Evolutionary conservation across 2,329 filamentous ascomycete species (phyloP).

Genomic region (Fusarium sp.): DNA sequence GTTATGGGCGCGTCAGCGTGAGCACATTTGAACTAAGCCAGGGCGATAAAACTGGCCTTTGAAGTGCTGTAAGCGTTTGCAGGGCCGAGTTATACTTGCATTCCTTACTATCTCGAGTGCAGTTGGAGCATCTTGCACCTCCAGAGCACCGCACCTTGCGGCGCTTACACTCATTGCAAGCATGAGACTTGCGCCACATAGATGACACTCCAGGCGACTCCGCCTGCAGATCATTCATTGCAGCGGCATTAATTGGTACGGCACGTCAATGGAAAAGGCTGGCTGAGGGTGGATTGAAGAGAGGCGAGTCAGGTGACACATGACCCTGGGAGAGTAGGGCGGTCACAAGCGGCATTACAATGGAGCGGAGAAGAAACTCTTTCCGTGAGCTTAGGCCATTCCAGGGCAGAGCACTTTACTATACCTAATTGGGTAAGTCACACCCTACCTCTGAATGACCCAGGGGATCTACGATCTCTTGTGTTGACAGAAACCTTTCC

Average conservation of each 20-base stretch:
- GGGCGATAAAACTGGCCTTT: background rate
- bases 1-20: background rate
- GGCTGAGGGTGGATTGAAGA: background rate
- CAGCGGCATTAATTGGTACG: background rate
- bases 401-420: too few relatives aligned
- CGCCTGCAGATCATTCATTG: conserved; percentile 15
- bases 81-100: conserved; percentile 11
- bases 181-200: conserved; percentile 11
- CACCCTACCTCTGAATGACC: too few relatives aligned
- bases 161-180: conserved; percentile 27
- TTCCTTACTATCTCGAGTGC: conserved; percentile 4
- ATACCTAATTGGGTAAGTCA: too few relatives aligned
- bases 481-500: too few relatives aligned
- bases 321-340: background rate
- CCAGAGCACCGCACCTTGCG: conserved; percentile 25
- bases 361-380: too few relatives aligned
- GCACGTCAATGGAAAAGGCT: background rate
- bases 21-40: background rate
- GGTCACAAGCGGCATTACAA: background rate
- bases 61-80: background rate
- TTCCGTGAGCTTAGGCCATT: background rate
- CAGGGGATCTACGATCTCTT: too few relatives aligned
- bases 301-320: background rate
- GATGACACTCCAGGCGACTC: background rate
- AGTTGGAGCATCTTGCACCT: conserved; percentile 16